phyloP scores from a whole-genome alignment of 179 eudicot species.

The Patellifolia procumbens region DNA sequence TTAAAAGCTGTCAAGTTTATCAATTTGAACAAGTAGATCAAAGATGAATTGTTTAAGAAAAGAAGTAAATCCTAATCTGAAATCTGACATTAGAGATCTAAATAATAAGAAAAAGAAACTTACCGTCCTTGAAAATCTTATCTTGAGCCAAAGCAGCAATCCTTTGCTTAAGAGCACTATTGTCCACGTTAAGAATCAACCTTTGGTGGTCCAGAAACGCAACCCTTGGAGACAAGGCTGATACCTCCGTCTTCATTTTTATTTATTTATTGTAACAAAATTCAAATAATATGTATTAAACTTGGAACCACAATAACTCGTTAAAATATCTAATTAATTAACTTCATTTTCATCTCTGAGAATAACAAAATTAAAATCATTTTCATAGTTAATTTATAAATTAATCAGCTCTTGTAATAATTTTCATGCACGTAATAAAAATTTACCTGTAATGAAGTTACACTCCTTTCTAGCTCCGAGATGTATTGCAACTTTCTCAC shows the following conservation, averaged over 20 bases:
- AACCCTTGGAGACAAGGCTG: slow-evolving; percentile 87
- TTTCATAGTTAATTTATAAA: neutral
- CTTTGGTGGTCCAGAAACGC: slow-evolving; percentile 91
- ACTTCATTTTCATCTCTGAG: too few relatives aligned
- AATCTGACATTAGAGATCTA: neutral
- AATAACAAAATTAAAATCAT: too few relatives aligned
- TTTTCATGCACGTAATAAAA: slow-evolving; percentile 15
- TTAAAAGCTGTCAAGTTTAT: neutral
- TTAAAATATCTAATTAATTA: neutral
- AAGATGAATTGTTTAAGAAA: neutral
- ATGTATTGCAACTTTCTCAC: slow-evolving; percentile 89
- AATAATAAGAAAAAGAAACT: neutral
- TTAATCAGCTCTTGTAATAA: neutral
- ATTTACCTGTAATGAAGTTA: slow-evolving; percentile 73
- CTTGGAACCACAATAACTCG: neutral
- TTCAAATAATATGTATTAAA: neutral
- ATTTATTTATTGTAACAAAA: neutral
- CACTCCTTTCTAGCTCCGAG: slow-evolving; percentile 89
- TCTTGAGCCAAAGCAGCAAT: slow-evolving; percentile 95
- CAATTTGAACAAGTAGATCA: slow-evolving; percentile 15
- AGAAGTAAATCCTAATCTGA: neutral
- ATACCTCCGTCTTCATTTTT: slow-evolving; percentile 72
- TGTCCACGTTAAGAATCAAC: slow-evolving; percentile 82
- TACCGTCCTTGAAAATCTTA: slow-evolving; percentile 92
- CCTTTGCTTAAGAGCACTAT: slow-evolving; percentile 82